A percentile compares a stretch with the other conserved stretches of the same genome.
phyloP scores from a whole-genome alignment of 805 yeast genomes.

The Ascoidea tarda region DNA sequence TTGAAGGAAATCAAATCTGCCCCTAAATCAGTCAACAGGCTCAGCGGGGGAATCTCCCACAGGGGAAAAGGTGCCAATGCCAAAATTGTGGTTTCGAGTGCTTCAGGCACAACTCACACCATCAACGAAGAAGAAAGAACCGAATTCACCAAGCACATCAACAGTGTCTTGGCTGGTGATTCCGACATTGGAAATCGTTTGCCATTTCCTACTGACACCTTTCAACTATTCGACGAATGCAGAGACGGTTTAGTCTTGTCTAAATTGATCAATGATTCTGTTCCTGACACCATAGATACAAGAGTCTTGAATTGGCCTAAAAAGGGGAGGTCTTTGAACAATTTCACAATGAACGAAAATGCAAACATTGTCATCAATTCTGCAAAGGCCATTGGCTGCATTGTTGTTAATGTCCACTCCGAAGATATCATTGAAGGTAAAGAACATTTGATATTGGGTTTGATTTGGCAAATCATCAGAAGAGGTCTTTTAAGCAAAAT shows the following conservation, averaged over 20 bases:
- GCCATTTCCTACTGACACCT: slow-evolving; percentile 87
- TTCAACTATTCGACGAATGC: slow-evolving; percentile 94
- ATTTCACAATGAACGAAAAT: slow-evolving; percentile 91
- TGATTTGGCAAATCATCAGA: slow-evolving; percentile 95
- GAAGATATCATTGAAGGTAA: slow-evolving; percentile 92
- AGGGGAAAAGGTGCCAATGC: slow-evolving; percentile 47
- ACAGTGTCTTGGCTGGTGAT: slow-evolving; percentile 83
- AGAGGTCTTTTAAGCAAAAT: slow-evolving; percentile 90
- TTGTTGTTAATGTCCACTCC: slow-evolving; percentile 94
- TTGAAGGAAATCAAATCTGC: slow-evolving; percentile 36
- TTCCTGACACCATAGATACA: slow-evolving; percentile 96
- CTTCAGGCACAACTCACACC: slow-evolving; percentile 91
- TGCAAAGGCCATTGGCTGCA: slow-evolving; percentile 97
- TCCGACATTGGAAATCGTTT: slow-evolving; percentile 67
- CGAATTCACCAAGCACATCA: slow-evolving; percentile 93
- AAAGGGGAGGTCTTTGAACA: slow-evolving; percentile 68
- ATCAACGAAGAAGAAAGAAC: slow-evolving; percentile 94
- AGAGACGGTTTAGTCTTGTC: slow-evolving; percentile 90
- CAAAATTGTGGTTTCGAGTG: slow-evolving; percentile 63
- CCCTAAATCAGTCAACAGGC: slow-evolving; percentile 11
- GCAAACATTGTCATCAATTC: slow-evolving; percentile 97
- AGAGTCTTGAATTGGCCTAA: slow-evolving; percentile 89
- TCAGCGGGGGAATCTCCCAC: slow-evolving; percentile 17
- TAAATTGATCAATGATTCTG: slow-evolving; percentile 91
- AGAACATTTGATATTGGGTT: slow-evolving; percentile 80